Evolutionary conservation across 2,329 filamentous ascomycete genomes (phyloP).

Genomic region (Ilyonectria mors-panacis): DNA sequence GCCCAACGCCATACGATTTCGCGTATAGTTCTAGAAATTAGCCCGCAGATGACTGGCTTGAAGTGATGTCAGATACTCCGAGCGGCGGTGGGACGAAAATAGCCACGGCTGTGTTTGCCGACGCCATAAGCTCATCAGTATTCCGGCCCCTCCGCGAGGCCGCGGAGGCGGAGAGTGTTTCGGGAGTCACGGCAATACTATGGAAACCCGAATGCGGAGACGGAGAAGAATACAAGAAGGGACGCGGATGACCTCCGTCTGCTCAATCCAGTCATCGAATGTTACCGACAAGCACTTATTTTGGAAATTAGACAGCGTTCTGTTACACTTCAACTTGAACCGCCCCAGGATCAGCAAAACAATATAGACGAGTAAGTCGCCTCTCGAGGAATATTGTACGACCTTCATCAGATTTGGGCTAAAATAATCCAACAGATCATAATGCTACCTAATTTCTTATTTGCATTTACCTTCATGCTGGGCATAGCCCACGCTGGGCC

Average conservation of each 20-base stretch:
- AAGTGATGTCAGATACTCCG: slow-evolving; percentile 1
- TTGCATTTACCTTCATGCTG: slow-evolving; percentile 20
- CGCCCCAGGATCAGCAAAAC: slow-evolving; percentile 5
- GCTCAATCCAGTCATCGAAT: background rate
- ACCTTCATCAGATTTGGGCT: background rate
- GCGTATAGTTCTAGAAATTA: background rate
- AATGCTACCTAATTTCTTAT: slow-evolving; percentile 10
- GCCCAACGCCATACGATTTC: background rate
- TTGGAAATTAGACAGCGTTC: background rate
- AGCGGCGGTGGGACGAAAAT: slow-evolving; percentile 8
- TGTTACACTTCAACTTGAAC: background rate
- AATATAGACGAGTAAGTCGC: background rate
- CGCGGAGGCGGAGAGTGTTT: slow-evolving; percentile 22
- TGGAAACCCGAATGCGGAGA: slow-evolving; percentile 15
- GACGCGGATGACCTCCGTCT: background rate
- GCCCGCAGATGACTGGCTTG: background rate
- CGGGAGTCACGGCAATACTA: slow-evolving; percentile 6
- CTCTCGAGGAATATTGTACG: background rate
- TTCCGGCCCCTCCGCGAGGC: slow-evolving; percentile 7
- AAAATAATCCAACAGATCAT: background rate
- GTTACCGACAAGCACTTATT: background rate
- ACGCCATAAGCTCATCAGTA: slow-evolving; percentile 2
- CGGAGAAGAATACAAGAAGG: slow-evolving; percentile 22
- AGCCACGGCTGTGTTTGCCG: slow-evolving; percentile 15
- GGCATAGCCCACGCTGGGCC: slow-evolving; percentile 17